phyloP scores from a whole-genome alignment of 1,284 basidiomycete species.

The Fomitopsis pinicola region DNA sequence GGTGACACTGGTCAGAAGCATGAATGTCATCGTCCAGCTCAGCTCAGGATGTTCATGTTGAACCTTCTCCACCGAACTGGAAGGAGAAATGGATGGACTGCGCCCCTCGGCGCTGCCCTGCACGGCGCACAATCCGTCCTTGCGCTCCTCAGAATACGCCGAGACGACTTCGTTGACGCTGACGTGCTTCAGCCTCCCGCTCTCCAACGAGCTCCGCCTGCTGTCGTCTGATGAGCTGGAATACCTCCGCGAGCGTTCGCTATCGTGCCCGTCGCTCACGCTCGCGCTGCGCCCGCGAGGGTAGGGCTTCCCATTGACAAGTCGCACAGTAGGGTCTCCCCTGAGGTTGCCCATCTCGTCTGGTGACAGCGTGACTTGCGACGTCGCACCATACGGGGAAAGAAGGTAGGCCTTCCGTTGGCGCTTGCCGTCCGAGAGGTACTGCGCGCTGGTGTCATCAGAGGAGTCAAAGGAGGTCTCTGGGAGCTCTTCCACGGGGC shows the following conservation, averaged over 20 bases:
- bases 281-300: slow-evolving; percentile 8
- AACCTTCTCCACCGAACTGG: background rate
- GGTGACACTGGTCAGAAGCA: slow-evolving; percentile 58
- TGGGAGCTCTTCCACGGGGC: slow-evolving; percentile 14
- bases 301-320: slow-evolving; percentile 23
- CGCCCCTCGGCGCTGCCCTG: background rate
- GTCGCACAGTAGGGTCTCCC: slow-evolving; percentile 24
- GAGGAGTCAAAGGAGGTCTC: slow-evolving; percentile 14
- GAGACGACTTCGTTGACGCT: slow-evolving; percentile 24
- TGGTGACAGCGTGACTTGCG: slow-evolving; percentile 15
- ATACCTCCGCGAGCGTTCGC: background rate
- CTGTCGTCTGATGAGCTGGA: slow-evolving; percentile 2
- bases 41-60: slow-evolving; percentile 46
- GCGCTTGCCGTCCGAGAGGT: no score
- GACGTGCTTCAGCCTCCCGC: slow-evolving; percentile 14
- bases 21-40: slow-evolving; percentile 55
- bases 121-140: background rate
- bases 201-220: background rate
- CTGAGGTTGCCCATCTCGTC: slow-evolving; percentile 8
- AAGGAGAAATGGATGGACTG: background rate
- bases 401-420: slow-evolving; percentile 10
- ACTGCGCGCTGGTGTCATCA: background rate
- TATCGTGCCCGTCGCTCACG: slow-evolving; percentile 3
- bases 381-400: slow-evolving; percentile 14
- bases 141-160: slow-evolving; percentile 19